These are phyloP conservation scores for Xeromyces bisporus DNA, from an alignment of 495 filamentous ascomycete species.

Conservation along the genomic window DNA sequence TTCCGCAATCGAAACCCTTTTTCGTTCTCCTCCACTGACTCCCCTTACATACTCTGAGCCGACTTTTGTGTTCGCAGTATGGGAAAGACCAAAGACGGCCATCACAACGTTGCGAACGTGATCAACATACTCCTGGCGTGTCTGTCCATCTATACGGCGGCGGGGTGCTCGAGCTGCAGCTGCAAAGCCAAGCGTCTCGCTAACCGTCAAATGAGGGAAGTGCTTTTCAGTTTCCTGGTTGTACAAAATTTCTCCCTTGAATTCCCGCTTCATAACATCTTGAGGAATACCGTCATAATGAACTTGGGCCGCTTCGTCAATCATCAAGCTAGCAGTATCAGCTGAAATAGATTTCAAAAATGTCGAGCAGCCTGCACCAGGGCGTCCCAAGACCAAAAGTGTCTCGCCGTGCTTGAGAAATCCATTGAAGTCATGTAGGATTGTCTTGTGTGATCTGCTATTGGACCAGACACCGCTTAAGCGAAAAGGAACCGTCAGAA, in stretches of 20 bases:
- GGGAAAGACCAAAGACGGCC: slow-evolving; percentile 41
- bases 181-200: slow-evolving; percentile 49
- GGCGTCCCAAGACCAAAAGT: slow-evolving; percentile 26
- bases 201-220: slow-evolving; percentile 49
- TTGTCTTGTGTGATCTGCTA: slow-evolving; percentile 16
- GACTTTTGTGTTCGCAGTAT: slow-evolving; percentile 38
- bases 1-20: slow-evolving; percentile 29
- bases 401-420: slow-evolving; percentile 23
- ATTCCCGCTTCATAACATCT: slow-evolving; percentile 37
- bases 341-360: slow-evolving; percentile 25
- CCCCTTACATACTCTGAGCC: slow-evolving; percentile 36
- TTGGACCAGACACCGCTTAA: slow-evolving; percentile 23
- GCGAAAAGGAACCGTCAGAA: slow-evolving; percentile 31
- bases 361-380: slow-evolving; percentile 29
- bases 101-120: slow-evolving; percentile 42
- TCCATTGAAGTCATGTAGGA: slow-evolving; percentile 25
- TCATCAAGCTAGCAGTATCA: slow-evolving; percentile 20
- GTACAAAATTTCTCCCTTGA: slow-evolving; percentile 49
- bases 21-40: slow-evolving; percentile 15
- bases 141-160: slow-evolving; percentile 25
- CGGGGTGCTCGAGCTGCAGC: slow-evolving; percentile 34
- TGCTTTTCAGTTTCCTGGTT: slow-evolving; percentile 48
- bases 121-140: slow-evolving; percentile 23
- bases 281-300: slow-evolving; percentile 37
- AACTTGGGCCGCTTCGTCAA: slow-evolving; percentile 27